Evolutionary conservation across 495 filamentous ascomycete species (phyloP).

Genomic region (Cercophora scortea): DNA sequence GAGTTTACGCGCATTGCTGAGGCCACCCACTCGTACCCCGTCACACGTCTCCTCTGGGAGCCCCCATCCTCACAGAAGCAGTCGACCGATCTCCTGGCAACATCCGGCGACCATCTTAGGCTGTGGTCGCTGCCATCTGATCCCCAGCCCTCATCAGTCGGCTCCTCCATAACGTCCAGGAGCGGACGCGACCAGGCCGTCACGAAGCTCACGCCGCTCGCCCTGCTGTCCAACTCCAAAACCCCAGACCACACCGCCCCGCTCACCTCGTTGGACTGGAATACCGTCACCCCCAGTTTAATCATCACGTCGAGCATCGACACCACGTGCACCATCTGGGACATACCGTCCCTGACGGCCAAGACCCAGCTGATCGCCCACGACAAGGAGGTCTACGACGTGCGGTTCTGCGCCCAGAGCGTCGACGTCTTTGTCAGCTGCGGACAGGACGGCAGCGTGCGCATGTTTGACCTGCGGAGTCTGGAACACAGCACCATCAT

Average conservation of each 20-base stretch:
- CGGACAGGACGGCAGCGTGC: slow-evolving; percentile 93
- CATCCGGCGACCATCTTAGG: slow-evolving; percentile 91
- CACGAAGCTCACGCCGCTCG: slow-evolving; percentile 87
- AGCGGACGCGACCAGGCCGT: slow-evolving; percentile 55
- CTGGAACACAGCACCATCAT: slow-evolving; percentile 98
- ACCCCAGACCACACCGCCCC: slow-evolving; percentile 97
- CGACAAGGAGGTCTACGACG: slow-evolving; percentile 98
- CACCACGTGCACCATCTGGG: slow-evolving; percentile 99
- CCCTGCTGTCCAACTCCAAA: slow-evolving; percentile 93
- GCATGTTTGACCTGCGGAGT: slow-evolving; percentile 97
- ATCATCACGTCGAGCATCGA: slow-evolving; percentile 99
- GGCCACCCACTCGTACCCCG: slow-evolving; percentile 95
- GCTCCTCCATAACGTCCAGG: slow-evolving; percentile 69
- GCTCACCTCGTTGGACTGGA: slow-evolving; percentile 96
- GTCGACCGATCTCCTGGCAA: slow-evolving; percentile 91
- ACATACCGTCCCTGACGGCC: slow-evolving; percentile 93
- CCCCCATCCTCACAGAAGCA: slow-evolving; percentile 95
- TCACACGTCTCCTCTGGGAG: slow-evolving; percentile 95
- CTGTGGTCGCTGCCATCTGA: slow-evolving; percentile 82
- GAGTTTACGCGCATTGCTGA: slow-evolving; percentile 95
- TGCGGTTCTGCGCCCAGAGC: slow-evolving; percentile 92
- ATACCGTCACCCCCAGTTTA: slow-evolving; percentile 85
- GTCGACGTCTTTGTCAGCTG: slow-evolving; percentile 97
- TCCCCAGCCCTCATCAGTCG: slow-evolving; percentile 36
- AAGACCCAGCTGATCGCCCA: slow-evolving; percentile 98